Percentiles rank a stretch among this genome's conserved stretches.
These are phyloP conservation scores for Rhodotorula sp. DNA, from an alignment of 1,284 basidiomycete species.

Conservation along the genomic window DNA sequence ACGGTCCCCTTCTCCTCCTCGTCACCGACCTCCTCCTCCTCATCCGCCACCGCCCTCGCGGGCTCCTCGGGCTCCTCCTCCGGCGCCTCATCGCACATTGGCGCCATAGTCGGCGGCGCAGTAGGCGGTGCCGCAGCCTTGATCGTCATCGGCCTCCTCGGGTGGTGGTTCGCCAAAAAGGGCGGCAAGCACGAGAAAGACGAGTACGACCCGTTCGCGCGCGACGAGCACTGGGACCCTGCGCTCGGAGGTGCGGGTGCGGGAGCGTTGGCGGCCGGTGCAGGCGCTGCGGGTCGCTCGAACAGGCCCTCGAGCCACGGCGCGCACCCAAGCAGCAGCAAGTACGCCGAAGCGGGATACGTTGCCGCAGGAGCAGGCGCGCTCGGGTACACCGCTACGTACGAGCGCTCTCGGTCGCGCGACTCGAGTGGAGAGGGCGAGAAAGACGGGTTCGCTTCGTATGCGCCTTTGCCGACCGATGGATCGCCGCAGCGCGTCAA, in stretches of 20 bases:
- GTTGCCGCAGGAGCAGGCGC: slow-evolving; percentile 15
- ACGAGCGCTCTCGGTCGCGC: no score
- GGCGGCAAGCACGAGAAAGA: slow-evolving; percentile 4
- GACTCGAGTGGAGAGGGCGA: not conserved
- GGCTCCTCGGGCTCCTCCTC: not conserved
- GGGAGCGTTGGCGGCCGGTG: not conserved
- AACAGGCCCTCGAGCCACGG: not conserved
- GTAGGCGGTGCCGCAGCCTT: slow-evolving; percentile 50
- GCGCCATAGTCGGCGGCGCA: slow-evolving; percentile 50
- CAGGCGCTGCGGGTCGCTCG: not conserved
- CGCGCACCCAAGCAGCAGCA: not conserved
- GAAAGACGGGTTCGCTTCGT: not conserved
- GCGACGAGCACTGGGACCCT: slow-evolving; percentile 18
- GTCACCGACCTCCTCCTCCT: slow-evolving; percentile 7
- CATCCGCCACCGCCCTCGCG: slow-evolving; percentile 2
- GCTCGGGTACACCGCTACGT: not conserved
- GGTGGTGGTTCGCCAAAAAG: slow-evolving; percentile 47
- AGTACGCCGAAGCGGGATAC: slow-evolving; percentile 13
- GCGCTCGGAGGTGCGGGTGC: not conserved
- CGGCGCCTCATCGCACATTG: slow-evolving; percentile 40
- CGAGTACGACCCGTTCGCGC: slow-evolving; percentile 13
- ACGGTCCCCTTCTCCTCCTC: not conserved
- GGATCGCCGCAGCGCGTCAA: slow-evolving; percentile 7
- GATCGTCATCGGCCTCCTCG: slow-evolving; percentile 44
- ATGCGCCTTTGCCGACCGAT: not conserved